phyloP scores from a whole-genome alignment of 1,284 basidiomycete species.

The Porphyrellus sp. region DNA sequence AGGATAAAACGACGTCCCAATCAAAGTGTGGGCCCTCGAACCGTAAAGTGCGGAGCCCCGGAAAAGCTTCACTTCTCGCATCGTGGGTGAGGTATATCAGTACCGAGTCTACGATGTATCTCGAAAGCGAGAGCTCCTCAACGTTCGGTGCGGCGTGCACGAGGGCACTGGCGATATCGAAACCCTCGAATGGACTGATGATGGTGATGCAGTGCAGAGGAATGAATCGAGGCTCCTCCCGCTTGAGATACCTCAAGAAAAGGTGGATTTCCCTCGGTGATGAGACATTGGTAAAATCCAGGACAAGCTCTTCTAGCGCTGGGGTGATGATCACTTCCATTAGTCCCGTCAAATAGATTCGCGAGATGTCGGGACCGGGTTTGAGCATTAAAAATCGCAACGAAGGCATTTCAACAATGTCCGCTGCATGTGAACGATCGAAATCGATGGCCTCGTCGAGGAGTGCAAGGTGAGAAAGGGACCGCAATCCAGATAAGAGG shows the following conservation, averaged over 20 bases:
- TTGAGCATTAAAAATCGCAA: conserved; percentile 23
- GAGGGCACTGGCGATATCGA: conserved; percentile 26
- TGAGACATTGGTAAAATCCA: conserved; percentile 27
- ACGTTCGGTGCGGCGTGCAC: conserved; percentile 29
- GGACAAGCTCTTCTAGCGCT: conserved; percentile 22
- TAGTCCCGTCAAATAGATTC: conserved; percentile 26
- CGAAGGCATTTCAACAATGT: conserved; percentile 20
- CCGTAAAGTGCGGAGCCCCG: conserved; percentile 16
- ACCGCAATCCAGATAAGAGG: conserved; percentile 24
- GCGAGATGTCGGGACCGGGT: conserved; percentile 33
- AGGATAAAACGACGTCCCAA: conserved; percentile 32
- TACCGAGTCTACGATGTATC: conserved; percentile 27
- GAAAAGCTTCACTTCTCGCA: conserved; percentile 32
- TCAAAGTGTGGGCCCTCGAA: conserved; percentile 31
- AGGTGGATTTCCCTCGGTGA: conserved; percentile 31
- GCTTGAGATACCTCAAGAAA: conserved; percentile 31
- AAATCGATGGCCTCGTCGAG: conserved; percentile 33
- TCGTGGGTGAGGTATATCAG: conserved; percentile 28
- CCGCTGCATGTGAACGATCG: conserved; percentile 11
- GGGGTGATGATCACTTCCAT: conserved; percentile 27
- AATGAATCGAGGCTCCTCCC: conserved; percentile 26
- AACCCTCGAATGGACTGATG: conserved; percentile 28
- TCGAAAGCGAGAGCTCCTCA: conserved; percentile 27
- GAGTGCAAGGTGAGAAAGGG: conserved; percentile 26
- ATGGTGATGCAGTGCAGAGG: conserved; percentile 21